phyloP scores from a whole-genome alignment of 176 grass and related monocot genomes.

The Zoysia pacifica region DNA sequence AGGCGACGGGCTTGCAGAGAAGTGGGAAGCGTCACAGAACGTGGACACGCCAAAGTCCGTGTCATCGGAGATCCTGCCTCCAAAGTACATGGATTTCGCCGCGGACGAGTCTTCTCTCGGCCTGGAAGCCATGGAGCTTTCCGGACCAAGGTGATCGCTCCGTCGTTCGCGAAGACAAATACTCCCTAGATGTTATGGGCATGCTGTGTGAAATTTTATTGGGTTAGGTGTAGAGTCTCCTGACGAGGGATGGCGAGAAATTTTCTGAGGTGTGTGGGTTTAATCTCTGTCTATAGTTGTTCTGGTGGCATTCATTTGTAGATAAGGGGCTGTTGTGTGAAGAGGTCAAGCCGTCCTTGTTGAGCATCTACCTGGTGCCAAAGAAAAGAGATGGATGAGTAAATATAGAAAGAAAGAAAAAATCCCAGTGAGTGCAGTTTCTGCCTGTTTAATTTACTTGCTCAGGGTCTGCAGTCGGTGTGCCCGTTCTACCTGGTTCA shows the following conservation, averaged over 20 bases:
- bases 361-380: slow-evolving; percentile 47
- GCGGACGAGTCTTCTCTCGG: slow-evolving; percentile 77
- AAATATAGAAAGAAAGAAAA: slow-evolving; percentile 45
- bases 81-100: slow-evolving; percentile 64
- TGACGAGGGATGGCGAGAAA: background rate
- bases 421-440: background rate
- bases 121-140: slow-evolving; percentile 93
- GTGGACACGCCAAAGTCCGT: slow-evolving; percentile 53
- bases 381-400: slow-evolving; percentile 50
- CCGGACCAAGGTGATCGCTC: slow-evolving; percentile 71
- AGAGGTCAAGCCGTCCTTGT: slow-evolving; percentile 30
- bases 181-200: background rate
- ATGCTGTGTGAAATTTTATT: background rate
- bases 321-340: slow-evolving; percentile 42
- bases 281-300: slow-evolving; percentile 38
- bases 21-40: slow-evolving; percentile 90
- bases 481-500: background rate
- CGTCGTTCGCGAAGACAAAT: background rate
- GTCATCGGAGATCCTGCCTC: slow-evolving; percentile 62
- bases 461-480: background rate
- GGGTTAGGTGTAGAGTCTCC: slow-evolving; percentile 1
- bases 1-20: slow-evolving; percentile 89
- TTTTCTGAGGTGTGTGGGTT: background rate
- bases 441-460: background rate
- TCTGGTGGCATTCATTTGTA: slow-evolving; percentile 55